Percentiles rank a stretch among this genome's conserved stretches.
Evolutionary conservation across 805 yeast species (phyloP).

Genomic region (Candida insectorum): DNA sequence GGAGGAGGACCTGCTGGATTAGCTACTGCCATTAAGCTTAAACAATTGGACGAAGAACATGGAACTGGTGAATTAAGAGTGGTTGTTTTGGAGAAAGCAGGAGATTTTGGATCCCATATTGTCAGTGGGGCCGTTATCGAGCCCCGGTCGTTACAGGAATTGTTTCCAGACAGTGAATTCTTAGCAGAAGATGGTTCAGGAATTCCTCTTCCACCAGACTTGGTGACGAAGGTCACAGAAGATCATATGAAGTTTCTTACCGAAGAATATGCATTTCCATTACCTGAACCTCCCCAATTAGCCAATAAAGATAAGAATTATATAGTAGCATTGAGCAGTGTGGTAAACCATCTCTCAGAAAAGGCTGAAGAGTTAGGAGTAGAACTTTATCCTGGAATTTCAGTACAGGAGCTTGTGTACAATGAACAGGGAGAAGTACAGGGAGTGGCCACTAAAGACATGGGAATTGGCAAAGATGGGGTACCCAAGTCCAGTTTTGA

Average conservation of each 20-base stretch:
- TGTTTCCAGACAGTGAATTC: constrained; percentile 65
- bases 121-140: constrained; percentile 94
- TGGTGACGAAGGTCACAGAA: constrained; percentile 68
- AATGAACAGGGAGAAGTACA: constrained; percentile 52
- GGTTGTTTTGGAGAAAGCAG: constrained; percentile 86
- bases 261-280: constrained; percentile 55
- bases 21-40: constrained; percentile 86
- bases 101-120: constrained; percentile 89
- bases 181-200: constrained; percentile 49
- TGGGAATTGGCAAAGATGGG: constrained; percentile 78
- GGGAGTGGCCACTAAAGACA: constrained; percentile 93
- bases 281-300: constrained; percentile 96
- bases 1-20: constrained; percentile 99
- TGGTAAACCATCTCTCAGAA: constrained; percentile 78
- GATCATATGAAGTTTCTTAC: constrained; percentile 75
- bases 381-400: constrained; percentile 86
- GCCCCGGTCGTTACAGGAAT: constrained; percentile 81
- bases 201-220: constrained; percentile 73
- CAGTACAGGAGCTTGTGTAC: constrained; percentile 77
- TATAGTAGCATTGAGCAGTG: constrained; percentile 78
- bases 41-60: constrained; percentile 71
- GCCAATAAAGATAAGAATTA: constrained; percentile 75
- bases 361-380: constrained; percentile 92
- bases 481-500: constrained; percentile 81
- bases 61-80: constrained; percentile 74